Base-by-base conservation (phyloP, 805 yeast species). In the Hanseniaspora vineae region DNA sequence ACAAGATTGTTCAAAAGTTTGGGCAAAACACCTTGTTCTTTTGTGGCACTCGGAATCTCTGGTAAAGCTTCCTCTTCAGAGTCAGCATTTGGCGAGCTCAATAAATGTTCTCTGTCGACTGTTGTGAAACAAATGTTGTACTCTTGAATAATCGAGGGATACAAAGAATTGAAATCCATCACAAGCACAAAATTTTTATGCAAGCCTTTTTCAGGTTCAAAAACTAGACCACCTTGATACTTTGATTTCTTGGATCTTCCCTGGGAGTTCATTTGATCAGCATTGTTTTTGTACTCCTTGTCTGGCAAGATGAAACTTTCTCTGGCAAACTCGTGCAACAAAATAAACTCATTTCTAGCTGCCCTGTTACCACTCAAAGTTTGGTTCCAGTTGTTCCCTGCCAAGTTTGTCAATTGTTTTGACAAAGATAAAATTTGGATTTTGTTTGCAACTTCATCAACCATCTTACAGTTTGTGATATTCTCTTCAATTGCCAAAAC, bases 351-450 rank as follows among this genome's bases (percentile, higher is more conserved):
- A 66, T 90, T 90, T 67, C 98, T 77, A 56, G 95, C 97, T 10
- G 96, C 94, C 57, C 98, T 76, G 0, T 97, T 87, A 65, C 98
- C 98, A 46, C 87, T 81, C 45, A 92, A 70, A 0, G 98, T 92
- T 52, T 86, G 88, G 1, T 94, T 76, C 98, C 98, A 92, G 0
- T 96, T 90, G 62, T 92, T 92, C 56, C 98, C 98, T 1, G 97
- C 97, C 51, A 92, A 71, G 54, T 82, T 84, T 1, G 98, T 92
- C 58, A 92, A 71, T 59, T 89, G 96, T 56, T 86, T 86, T 0
- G 97, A 84, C 47, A 92, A 70, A 1, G 97, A 86, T 47, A 92
- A 66, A 50, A 92, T 81, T 65, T 92, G 97, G 48, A 80, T 77
- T 52, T 82, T 72, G 59, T 88, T 80, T 0, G 96, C 88, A 49